Evolutionary conservation across 305 asterid genomes (phyloP), one percentile per base, ranked within the genome.

Genomic region (Petunia hybrid): DNA sequence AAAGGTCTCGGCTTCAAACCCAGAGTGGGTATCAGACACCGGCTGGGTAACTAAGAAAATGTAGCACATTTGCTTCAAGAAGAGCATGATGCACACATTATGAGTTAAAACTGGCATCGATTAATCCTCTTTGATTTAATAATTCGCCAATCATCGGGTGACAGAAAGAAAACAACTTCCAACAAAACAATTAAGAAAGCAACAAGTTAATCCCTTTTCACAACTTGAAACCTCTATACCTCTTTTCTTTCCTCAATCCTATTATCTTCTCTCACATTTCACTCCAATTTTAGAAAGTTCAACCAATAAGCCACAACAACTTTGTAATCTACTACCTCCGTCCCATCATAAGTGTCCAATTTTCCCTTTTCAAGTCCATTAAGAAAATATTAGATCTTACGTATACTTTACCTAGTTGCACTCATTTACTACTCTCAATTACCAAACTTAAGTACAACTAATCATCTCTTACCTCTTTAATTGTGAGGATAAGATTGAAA

Each of bases 181-280:
- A 8, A 67, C 75, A 8, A 42, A 67, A 41, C 12, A 41, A 67
- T n/a, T 1, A 41, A 41, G 35, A 67, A 67, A 67, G 35, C 76
- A 45, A 46, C 16, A 70, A 70, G 16, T 35, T 5, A 46, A 46
- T 22, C 12, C 16, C 22, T 70, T 45, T 48, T 70, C 60, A 70
- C 22, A 8, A 70, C 10, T 46, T 5, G 16, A 46, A 70, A 31
- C 60, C 22, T 10, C 22, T 46, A 46, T 46, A 46, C 10, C 31
- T 3, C 31, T 42, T 12, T 46, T 69, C 76, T 67, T 68, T 68
- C 56, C 41, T 69, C 73, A 39, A 39, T 39, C 9, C 10, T 45
- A 45, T n/a, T 22, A 53, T 45, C 76, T 42, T 67, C 39, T 10
- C 75, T 70, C 41, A 70, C 77, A 43, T 45, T 45, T 43, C 10